Conservation (phyloP, 306 rosid genomes). For the Aeschynomene evenia region DNA sequence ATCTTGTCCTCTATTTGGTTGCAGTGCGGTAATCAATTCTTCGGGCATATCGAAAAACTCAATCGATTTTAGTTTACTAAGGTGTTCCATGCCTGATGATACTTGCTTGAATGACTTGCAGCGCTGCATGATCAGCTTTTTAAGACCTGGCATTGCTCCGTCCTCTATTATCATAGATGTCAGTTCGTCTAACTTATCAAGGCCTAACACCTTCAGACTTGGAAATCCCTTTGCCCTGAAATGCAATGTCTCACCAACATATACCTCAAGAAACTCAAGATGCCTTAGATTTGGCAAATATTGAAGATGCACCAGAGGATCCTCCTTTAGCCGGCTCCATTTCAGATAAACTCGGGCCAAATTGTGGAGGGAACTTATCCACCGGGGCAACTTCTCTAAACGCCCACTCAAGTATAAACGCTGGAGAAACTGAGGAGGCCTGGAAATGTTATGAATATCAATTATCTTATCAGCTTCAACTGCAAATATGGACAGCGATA, state of each 20-base stretch:
- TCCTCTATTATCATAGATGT: conserved; percentile 43
- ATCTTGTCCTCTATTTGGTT: conserved; percentile 48
- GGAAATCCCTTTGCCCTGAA: conserved; percentile 54
- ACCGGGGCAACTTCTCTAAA: conserved; percentile 44
- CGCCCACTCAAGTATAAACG: conserved; percentile 43
- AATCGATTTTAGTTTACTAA: conserved; percentile 51
- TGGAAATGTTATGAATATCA: conserved; percentile 43
- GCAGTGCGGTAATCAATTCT: conserved; percentile 44
- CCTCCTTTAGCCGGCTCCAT: conserved; percentile 49
- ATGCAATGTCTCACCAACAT: conserved; percentile 47
- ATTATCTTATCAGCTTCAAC: conserved; percentile 38
- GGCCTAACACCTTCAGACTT: conserved; percentile 62
- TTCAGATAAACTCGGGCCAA: conserved; percentile 33
- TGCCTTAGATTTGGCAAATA: conserved; percentile 48
- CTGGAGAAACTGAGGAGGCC: conserved; percentile 46
- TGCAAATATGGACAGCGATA: conserved; percentile 38
- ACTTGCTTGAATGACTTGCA: conserved; percentile 48
- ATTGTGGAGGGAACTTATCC: conserved; percentile 39
- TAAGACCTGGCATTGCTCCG: conserved; percentile 70
- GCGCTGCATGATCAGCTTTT: conserved; percentile 56
- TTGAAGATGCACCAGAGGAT: conserved; percentile 44
- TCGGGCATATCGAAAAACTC: conserved; percentile 74
- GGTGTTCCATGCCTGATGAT: conserved; percentile 59
- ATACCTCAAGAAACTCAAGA: conserved; percentile 53
- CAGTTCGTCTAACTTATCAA: conserved; percentile 52